Evolutionary conservation across 139 green algal genomes (phyloP).

Genomic region (Tetraselmis striata): DNA sequence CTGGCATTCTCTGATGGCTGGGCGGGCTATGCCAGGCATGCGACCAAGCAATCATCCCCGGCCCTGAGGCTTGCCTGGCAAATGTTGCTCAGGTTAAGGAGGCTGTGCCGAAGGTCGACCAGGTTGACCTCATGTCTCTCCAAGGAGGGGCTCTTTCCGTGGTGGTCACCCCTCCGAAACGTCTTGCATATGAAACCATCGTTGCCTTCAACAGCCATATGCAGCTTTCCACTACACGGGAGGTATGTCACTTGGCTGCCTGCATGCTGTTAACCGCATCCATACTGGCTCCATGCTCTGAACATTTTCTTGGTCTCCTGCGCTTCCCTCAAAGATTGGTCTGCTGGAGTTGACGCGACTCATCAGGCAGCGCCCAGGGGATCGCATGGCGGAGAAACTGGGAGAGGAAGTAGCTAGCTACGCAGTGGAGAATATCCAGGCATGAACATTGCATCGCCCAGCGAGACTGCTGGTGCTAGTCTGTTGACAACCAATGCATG

Average conservation of each 20-base stretch:
- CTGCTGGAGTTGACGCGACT: neutral
- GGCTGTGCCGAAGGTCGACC: neutral
- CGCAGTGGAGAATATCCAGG: neutral
- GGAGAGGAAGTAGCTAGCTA: neutral
- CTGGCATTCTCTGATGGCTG: neutral
- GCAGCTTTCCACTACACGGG: neutral
- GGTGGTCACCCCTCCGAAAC: neutral
- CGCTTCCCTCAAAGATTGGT: neutral
- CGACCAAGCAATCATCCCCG: too few species aligned
- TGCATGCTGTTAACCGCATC: neutral
- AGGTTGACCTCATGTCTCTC: too few species aligned
- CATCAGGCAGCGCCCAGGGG: neutral
- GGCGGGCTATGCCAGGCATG: neutral
- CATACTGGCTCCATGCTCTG: neutral
- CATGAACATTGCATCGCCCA: neutral
- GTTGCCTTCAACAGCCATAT: neutral
- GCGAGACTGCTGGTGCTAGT: neutral
- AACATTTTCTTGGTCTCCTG: neutral
- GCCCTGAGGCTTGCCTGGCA: too few species aligned
- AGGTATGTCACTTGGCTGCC: neutral
- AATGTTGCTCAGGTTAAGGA: neutral
- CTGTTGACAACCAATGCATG: too few species aligned
- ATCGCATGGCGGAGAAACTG: neutral
- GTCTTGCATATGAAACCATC: neutral
- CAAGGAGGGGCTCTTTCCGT: too few species aligned